Conservation (phyloP, 2,329 filamentous ascomycete species). For the Myotisia sp. region DNA sequence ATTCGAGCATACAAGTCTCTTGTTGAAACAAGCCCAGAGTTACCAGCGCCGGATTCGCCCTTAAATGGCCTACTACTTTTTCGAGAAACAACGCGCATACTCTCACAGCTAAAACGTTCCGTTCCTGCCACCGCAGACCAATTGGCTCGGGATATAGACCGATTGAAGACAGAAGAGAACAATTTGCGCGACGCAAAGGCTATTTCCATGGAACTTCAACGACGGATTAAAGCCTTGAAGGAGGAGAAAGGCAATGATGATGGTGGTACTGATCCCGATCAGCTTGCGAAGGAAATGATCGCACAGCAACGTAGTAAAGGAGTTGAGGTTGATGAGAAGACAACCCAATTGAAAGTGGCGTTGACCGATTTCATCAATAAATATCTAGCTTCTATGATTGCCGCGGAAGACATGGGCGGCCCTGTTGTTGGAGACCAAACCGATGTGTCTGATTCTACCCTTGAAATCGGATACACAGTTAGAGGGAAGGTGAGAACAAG, state of each 20-base stretch:
- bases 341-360: slow-evolving; percentile 45
- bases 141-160: slow-evolving; percentile 25
- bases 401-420: slow-evolving; percentile 69
- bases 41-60: slow-evolving; percentile 53
- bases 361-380: slow-evolving; percentile 58
- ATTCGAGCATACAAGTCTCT: slow-evolving; percentile 53
- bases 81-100: slow-evolving; percentile 50
- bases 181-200: slow-evolving; percentile 35
- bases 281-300: slow-evolving; percentile 49
- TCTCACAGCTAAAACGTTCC: slow-evolving; percentile 49
- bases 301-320: slow-evolving; percentile 46
- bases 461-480: slow-evolving; percentile 40
- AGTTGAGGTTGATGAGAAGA: slow-evolving; percentile 46
- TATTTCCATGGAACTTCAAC: slow-evolving; percentile 36
- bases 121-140: slow-evolving; percentile 34
- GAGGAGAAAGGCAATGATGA: slow-evolving; percentile 41
- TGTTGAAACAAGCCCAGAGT: slow-evolving; percentile 44
- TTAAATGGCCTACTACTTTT: slow-evolving; percentile 59
- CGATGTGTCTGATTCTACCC: slow-evolving; percentile 44
- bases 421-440: slow-evolving; percentile 65
- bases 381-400: slow-evolving; percentile 59
- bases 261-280: slow-evolving; percentile 23
- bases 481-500: slow-evolving; percentile 38
- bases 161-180: slow-evolving; percentile 32
- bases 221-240: slow-evolving; percentile 44